These are phyloP conservation scores for Keithomyces neogunnii DNA, from an alignment of 2,329 filamentous ascomycete genomes.

Conservation along the genomic window DNA sequence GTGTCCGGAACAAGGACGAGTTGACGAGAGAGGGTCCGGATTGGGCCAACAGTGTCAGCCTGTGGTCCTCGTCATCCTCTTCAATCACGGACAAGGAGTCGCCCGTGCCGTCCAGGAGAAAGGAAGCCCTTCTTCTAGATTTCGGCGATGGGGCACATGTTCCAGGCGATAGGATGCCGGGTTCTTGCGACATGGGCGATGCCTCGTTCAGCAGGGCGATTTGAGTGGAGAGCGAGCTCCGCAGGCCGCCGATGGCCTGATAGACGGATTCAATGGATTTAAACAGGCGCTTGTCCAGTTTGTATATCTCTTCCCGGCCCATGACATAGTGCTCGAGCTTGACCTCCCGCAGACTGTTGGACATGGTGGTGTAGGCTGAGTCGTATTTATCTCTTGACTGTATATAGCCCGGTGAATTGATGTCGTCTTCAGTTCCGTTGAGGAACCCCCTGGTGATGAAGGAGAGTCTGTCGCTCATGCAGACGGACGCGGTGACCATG, in stretches of 20 bases:
- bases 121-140: conserved; percentile 19
- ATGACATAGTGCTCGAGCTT: conserved; percentile 82
- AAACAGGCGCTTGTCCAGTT: conserved; percentile 69
- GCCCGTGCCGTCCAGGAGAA: conserved; percentile 28
- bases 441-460: conserved; percentile 78
- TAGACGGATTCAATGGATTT: conserved; percentile 78
- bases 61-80: conserved; percentile 41
- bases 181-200: conserved; percentile 11
- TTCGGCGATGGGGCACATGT: conserved; percentile 15
- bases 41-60: conserved; percentile 13
- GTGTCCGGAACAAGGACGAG: conserved; percentile 41
- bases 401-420: conserved; percentile 58
- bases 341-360: conserved; percentile 72
- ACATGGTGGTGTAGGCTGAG: conserved; percentile 59
- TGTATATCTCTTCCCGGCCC: conserved; percentile 71
- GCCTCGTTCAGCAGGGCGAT: conserved; percentile 72
- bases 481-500: conserved; percentile 62
- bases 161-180: conserved; percentile 7
- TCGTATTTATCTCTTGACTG: conserved; percentile 56
- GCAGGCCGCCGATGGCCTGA: conserved; percentile 81
- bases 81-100: conserved; percentile 54
- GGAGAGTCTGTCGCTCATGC: conserved; percentile 72
- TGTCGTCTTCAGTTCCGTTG: conserved; percentile 70
- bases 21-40: conserved; percentile 21
- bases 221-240: conserved; percentile 83